Base-by-base conservation (phyloP, 306 rosid species). In the Lupinus albus region DNA sequence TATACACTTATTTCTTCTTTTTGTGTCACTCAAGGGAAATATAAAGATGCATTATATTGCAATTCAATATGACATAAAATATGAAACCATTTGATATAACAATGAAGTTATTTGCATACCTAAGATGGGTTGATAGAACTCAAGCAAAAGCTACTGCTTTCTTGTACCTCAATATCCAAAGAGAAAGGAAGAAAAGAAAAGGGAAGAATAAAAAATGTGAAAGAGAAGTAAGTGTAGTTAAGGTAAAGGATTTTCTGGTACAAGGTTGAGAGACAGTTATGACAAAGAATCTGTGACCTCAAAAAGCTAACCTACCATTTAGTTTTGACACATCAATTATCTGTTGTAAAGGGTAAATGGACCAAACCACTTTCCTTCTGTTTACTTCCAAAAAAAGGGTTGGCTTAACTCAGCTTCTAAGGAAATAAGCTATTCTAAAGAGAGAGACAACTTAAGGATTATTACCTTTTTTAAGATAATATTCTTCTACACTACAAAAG, bases 201-300 rank as follows among this genome's bases (percentile, higher is more conserved):
- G 12, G 14, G 17, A 7, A 62, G 16, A 52, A 14, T 32, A 41
- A 36, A 13, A 35, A 50, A 63, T 9, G 7, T 36, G 9, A 8
- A 35, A 68, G 56, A 52, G 53, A 82, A 71, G 71, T 35, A 74
- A 61, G 63, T 39, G 70, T 41, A 67, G 81, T 61, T 61, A 73
- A 61, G 39, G 61, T 25, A 3, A 25, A 25, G 30, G 30, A 70
- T 59, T 71, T 71, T 73, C 61, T 58, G 72, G 76, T 60, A 56
- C 58, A 52, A 69, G 77, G 66, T 73, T 30, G 78, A 15, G 73
- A 72, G 75, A 71, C 88, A 85, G 79, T 79, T 61, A 67, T 82
- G 87, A 80, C 84, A 79, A 77, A 84, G 73, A 85, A 87, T 79
- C 71, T 61, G 42, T 74, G 80, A 76, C 82, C 82, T 77, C 68